These are phyloP conservation scores for Venturiaceae sp. DNA, from an alignment of 2,329 filamentous ascomycete genomes.

Conservation along the genomic window DNA sequence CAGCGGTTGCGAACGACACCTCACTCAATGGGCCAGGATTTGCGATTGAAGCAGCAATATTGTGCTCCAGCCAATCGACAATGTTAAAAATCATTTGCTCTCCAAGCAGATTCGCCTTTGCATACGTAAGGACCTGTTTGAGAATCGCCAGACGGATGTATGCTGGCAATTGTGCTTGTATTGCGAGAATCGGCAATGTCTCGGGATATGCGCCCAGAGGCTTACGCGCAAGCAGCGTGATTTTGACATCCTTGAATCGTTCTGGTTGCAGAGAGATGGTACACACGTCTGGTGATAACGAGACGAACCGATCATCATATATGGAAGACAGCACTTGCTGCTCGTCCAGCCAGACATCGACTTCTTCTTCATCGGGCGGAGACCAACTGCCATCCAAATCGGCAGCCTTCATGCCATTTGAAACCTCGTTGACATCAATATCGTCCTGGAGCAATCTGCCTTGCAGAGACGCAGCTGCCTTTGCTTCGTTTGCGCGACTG, in stretches of 20 bases:
- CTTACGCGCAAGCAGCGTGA: slow-evolving; percentile 57
- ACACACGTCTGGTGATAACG: slow-evolving; percentile 53
- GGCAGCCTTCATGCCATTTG: slow-evolving; percentile 14
- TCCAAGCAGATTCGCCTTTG: slow-evolving; percentile 60
- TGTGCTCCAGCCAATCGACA: slow-evolving; percentile 83
- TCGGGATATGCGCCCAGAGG: slow-evolving; percentile 62
- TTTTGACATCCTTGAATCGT: slow-evolving; percentile 10
- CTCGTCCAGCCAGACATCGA: slow-evolving; percentile 74
- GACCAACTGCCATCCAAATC: slow-evolving; percentile 25
- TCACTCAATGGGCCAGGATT: slow-evolving; percentile 76
- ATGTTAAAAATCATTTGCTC: slow-evolving; percentile 89
- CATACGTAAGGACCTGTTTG: slow-evolving; percentile 63
- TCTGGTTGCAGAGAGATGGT: slow-evolving; percentile 25
- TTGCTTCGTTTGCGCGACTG: slow-evolving; percentile 60
- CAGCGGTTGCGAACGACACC: slow-evolving; percentile 68
- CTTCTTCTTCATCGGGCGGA: slow-evolving; percentile 20
- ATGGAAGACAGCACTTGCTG: slow-evolving; percentile 76
- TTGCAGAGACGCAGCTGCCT: slow-evolving; percentile 73
- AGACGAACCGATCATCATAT: slow-evolving; percentile 61
- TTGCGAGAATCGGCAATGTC: slow-evolving; percentile 55
- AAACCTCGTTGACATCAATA: slow-evolving; percentile 16
- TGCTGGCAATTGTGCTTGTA: slow-evolving; percentile 64
- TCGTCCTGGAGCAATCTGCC: slow-evolving; percentile 45
- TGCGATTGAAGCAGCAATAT: slow-evolving; percentile 73
- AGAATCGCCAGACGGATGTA: slow-evolving; percentile 89